Evolutionary conservation across 2,329 filamentous ascomycete species (phyloP).

Genomic region (Pestalotiopsis sp.): DNA sequence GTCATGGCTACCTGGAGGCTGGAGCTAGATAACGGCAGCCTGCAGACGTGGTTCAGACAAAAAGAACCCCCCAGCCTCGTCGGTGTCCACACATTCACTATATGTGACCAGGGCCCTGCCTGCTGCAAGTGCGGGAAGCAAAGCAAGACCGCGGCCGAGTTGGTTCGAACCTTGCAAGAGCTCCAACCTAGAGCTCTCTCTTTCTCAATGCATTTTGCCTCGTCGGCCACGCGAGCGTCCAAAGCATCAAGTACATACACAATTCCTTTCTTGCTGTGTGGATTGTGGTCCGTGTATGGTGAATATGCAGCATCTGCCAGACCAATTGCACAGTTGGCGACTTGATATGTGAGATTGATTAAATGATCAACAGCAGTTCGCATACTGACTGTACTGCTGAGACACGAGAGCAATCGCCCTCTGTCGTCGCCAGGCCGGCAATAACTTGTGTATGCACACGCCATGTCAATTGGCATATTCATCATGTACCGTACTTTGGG

Average conservation of each 20-base stretch:
- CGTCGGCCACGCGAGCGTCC: neutral
- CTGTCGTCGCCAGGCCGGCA: neutral
- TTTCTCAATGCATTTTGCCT: neutral
- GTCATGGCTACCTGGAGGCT: too few species aligned
- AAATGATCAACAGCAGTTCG: neutral
- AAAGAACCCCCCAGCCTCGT: neutral
- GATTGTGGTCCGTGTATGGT: neutral
- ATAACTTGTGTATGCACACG: neutral
- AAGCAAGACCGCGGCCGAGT: conserved; percentile 1
- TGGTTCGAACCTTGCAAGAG: neutral
- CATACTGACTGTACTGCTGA: neutral
- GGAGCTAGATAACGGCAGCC: too few species aligned
- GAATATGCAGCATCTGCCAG: too few species aligned
- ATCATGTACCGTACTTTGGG: neutral
- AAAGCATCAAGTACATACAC: neutral
- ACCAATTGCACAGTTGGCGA: too few species aligned
- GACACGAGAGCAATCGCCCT: neutral
- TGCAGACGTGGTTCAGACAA: too few species aligned
- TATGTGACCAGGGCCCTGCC: neutral
- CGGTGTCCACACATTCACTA: neutral
- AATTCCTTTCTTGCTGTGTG: neutral
- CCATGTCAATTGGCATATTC: neutral
- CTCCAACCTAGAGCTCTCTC: neutral
- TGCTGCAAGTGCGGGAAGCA: conserved; percentile 11
- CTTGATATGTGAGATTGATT: neutral